Evolutionary conservation across 768 basidiomycete genomes (phyloP).

Genomic region (Mycena latifolia): DNA sequence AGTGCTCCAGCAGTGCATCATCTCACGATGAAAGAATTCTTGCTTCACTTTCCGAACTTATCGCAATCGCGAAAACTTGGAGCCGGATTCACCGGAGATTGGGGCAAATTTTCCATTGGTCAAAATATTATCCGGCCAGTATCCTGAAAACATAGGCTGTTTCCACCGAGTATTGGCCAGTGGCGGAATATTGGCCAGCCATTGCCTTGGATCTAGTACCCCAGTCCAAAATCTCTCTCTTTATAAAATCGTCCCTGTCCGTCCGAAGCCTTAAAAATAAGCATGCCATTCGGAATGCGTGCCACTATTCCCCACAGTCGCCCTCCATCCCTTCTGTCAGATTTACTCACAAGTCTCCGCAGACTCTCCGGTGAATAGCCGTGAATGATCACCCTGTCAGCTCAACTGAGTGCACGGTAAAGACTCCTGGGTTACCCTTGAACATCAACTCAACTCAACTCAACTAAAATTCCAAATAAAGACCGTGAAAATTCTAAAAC

Average conservation of each 20-base stretch:
- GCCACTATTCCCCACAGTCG: background rate
- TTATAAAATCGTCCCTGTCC: no score
- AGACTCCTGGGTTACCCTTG: background rate
- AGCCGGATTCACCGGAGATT: conserved; percentile 13
- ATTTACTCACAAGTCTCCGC: background rate
- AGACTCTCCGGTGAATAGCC: background rate
- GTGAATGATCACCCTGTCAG: background rate
- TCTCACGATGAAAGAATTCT: conserved; percentile 3
- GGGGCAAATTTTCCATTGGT: conserved; percentile 13
- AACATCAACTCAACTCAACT: background rate
- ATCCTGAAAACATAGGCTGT: conserved; percentile 5
- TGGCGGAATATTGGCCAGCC: conserved; percentile 9
- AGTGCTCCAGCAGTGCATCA: conserved; percentile 17
- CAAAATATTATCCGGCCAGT: conserved; percentile 6
- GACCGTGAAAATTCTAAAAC: no score
- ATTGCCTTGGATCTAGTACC: no score
- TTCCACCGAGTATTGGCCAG: conserved; percentile 1
- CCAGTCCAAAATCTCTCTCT: no score
- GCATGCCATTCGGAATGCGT: background rate
- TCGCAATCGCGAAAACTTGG: conserved; percentile 14
- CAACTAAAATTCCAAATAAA: background rate
- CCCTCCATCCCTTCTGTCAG: background rate
- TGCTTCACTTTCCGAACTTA: conserved; percentile 19
- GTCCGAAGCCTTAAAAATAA: no score
- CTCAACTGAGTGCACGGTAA: conserved; percentile 2